Base-by-base conservation (phyloP, 768 basidiomycete species). In the Kwoniella mangroviensis region DNA sequence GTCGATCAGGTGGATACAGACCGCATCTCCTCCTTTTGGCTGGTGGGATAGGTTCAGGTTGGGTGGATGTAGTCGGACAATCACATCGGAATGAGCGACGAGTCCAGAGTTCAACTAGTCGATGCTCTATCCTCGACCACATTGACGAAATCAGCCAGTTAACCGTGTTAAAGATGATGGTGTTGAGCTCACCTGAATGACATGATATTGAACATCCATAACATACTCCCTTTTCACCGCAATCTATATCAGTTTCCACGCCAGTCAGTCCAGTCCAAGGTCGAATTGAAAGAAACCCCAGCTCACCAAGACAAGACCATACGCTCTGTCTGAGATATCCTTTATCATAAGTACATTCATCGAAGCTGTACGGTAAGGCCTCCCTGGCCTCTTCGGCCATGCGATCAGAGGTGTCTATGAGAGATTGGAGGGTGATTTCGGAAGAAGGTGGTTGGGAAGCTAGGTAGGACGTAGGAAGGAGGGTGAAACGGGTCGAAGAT, bases 181-280 rank as follows among this genome's bases (percentile, higher is more conserved):
- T n/a, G n/a, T n/a, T n/a, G n/a, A n/a, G n/a, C 76, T 65, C 45
- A 81, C 80, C 78, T 7, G 76, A 75, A 70, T 83, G 82, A 78
- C 82, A 83, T 3, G 77, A 77, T 17, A 83, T 79, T 12, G 79
- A 81, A 63, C 82, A 83, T 9, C 78, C 79, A 71, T 83, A 83
- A 63, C 82, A 83, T 0, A 83, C 77, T 0, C 82, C 82, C 26
- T 77, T 76, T 42, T 76, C 76, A 0, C 77, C 77, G 53, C 79
- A 80, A 59, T 82, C 81, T 78, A 49, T 34, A 7, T 34, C 34
- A 34, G 9, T 34, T 34, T 34, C 34, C 34, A 34, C 34, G 34
- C 34, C 34, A 34, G 4, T 34, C 34, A 34, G 34, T 34, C 4
- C 34, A 7, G 9, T 53, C 52, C 60, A 21, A 28, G 19, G 9